phyloP scores from a whole-genome alignment of 2,329 filamentous ascomycete species.

The Ceratocystis ficicola region DNA sequence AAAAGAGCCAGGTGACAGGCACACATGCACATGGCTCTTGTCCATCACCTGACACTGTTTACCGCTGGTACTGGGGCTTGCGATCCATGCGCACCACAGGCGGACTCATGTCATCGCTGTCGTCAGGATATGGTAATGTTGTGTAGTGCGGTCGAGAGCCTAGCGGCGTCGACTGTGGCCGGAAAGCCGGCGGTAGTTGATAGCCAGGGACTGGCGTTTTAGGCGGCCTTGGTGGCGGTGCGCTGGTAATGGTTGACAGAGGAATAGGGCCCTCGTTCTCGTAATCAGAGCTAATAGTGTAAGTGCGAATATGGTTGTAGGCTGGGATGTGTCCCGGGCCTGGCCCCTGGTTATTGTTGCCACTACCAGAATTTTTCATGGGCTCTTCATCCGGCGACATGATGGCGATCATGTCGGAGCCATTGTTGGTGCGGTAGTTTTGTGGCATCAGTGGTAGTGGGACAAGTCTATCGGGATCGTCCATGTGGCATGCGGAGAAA shows the following conservation, averaged over 20 bases:
- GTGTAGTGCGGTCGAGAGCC: background rate
- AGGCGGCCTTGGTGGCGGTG: slow-evolving; percentile 61
- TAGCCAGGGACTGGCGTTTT: slow-evolving; percentile 59
- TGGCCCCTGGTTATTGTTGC: slow-evolving; percentile 25
- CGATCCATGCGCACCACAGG: slow-evolving; percentile 74
- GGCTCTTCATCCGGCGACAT: slow-evolving; percentile 48
- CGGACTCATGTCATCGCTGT: slow-evolving; percentile 59
- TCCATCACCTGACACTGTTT: slow-evolving; percentile 30
- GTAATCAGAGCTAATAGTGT: background rate
- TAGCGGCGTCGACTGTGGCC: slow-evolving; percentile 24
- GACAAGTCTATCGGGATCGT: slow-evolving; percentile 42
- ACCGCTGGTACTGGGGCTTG: slow-evolving; percentile 58
- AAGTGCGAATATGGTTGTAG: background rate
- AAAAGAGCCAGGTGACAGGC: background rate
- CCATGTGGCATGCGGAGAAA: slow-evolving; percentile 27
- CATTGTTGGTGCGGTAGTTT: slow-evolving; percentile 46
- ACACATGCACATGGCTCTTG: background rate
- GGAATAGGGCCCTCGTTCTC: slow-evolving; percentile 17
- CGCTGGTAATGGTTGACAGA: slow-evolving; percentile 25
- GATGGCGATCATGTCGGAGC: slow-evolving; percentile 57
- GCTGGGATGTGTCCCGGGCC: background rate
- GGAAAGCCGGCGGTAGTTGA: slow-evolving; percentile 27
- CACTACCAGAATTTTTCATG: slow-evolving; percentile 24
- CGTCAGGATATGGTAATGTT: slow-evolving; percentile 63
- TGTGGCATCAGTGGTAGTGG: slow-evolving; percentile 46